These are phyloP conservation scores for Exophiala lecanii-corni DNA, from an alignment of 2,329 filamentous ascomycete species.

Conservation along the genomic window DNA sequence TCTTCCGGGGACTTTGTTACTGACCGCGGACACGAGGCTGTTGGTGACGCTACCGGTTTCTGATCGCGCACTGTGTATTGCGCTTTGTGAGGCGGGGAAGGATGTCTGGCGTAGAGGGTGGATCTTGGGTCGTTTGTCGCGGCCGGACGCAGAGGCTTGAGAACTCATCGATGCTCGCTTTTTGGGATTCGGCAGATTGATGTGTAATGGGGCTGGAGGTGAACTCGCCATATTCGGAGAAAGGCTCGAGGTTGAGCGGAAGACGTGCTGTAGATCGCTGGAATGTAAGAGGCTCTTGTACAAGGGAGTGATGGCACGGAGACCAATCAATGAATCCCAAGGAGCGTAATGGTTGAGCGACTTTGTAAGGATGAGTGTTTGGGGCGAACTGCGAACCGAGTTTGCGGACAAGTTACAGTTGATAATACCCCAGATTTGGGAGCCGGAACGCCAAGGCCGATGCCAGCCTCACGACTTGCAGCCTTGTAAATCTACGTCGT, in stretches of 20 bases:
- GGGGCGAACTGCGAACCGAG: too few relatives aligned
- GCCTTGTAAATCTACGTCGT: too few relatives aligned
- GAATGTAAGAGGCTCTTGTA: too few relatives aligned
- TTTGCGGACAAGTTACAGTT: too few relatives aligned
- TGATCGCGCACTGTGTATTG: slow-evolving; percentile 23
- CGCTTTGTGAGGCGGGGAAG: slow-evolving; percentile 32
- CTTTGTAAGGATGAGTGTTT: too few relatives aligned
- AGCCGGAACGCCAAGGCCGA: too few relatives aligned
- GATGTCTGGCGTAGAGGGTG: slow-evolving; percentile 47
- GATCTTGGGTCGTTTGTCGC: slow-evolving; percentile 29
- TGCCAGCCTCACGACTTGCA: too few relatives aligned
- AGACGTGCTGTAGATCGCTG: too few relatives aligned
- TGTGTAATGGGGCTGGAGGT: slow-evolving; percentile 23
- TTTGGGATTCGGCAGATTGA: slow-evolving; percentile 30
- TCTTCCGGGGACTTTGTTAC: slow-evolving; percentile 20
- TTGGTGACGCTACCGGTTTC: slow-evolving; percentile 26
- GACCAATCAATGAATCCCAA: too few relatives aligned
- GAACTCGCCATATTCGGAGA: slow-evolving; percentile 22
- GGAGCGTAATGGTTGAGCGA: too few relatives aligned
- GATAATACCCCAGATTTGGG: too few relatives aligned
- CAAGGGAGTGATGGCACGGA: too few relatives aligned
- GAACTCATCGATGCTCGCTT: slow-evolving; percentile 41
- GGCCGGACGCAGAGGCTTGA: slow-evolving; percentile 31
- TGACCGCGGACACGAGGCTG: slow-evolving; percentile 19
- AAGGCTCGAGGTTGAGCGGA: not conserved